Conservation (phyloP, 768 basidiomycete species). For the Boletus subparvulus region DNA sequence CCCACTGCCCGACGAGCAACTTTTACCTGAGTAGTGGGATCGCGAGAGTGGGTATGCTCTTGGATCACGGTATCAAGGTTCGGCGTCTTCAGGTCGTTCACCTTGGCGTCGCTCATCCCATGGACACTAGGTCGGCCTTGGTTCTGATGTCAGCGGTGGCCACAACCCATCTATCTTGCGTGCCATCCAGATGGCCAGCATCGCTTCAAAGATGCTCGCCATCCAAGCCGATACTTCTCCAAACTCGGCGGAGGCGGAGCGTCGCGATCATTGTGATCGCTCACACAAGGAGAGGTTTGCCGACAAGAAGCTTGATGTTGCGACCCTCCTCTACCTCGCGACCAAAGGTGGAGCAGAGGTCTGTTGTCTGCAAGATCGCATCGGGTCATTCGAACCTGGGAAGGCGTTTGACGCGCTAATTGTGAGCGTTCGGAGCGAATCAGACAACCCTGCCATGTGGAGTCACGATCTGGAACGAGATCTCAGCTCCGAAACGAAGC, state of each 20-base stretch:
- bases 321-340: slow-evolving; percentile 84
- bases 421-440: slow-evolving; percentile 54
- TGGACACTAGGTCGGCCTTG: slow-evolving; percentile 75
- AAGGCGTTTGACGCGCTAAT: slow-evolving; percentile 91
- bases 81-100: slow-evolving; percentile 9
- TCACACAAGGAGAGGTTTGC: slow-evolving; percentile 37
- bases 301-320: slow-evolving; percentile 64
- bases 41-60: slow-evolving; percentile 71
- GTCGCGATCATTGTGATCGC: background rate
- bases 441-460: slow-evolving; percentile 61
- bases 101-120: slow-evolving; percentile 4
- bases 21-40: slow-evolving; percentile 87
- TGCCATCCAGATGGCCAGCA: slow-evolving; percentile 71
- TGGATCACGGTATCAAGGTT: slow-evolving; percentile 88
- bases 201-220: slow-evolving; percentile 75
- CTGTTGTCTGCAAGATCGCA: slow-evolving; percentile 61
- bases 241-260: background rate
- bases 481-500: slow-evolving; percentile 30
- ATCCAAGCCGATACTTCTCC: slow-evolving; percentile 37
- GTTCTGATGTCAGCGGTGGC: slow-evolving; percentile 91
- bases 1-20: slow-evolving; percentile 94
- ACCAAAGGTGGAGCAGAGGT: slow-evolving; percentile 89
- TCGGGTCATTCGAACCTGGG: slow-evolving; percentile 77
- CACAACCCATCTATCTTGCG: slow-evolving; percentile 78
- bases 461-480: slow-evolving; percentile 38